Evolutionary conservation across 306 rosid species (phyloP), one percentile per base, ranked within the genome.

Genomic region (Luffa acutangula): DNA sequence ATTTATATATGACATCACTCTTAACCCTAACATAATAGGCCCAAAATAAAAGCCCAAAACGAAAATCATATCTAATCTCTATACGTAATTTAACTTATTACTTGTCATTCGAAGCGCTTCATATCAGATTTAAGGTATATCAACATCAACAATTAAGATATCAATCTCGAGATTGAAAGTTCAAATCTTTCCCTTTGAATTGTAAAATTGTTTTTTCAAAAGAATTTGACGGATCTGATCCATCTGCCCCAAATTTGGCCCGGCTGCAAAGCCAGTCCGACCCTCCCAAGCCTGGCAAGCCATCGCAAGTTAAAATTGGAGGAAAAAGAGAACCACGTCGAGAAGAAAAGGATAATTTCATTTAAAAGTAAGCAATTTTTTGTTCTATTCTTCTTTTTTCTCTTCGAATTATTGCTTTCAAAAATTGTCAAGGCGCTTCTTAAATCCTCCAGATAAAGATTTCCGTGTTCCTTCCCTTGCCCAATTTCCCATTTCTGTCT

Each of bases 311-410:
- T 45, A n/a, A 71, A 71, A 20, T 17, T 0, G 4, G 7, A 51
- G 41, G 62, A 51, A 74, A 34, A 51, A 74, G 78, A 52, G 78
- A 52, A 36, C 62, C 31, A 51, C 63, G 46, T 31, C 17, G 78
- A 52, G 78, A 75, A 75, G 78, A 34, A 75, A 75, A 75, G 78
- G 78, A 75, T 75, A 75, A 52, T 75, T 75, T 75, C 63, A 75
- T 33, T 52, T 75, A 34, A 75, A 75, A 75, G 78, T 75, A 75
- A 52, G 13, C 54, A 72, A 12, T 48, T 49, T 75, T 34, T 49
- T 73, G 58, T 72, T 72, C 57, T 48, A 72, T 71, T 46, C 14
- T 46, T 41, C 7, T 25, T 71, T 45, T 15, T 51, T 2, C 42
- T 34, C 60, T 74, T 74, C 21, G 7, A 75, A 75, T 75, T 25